A percentile compares a stretch with the other conserved stretches of the same genome.
Conservation (phyloP, 2,329 filamentous ascomycete genomes). For the Aspergillus sclerotialis region DNA sequence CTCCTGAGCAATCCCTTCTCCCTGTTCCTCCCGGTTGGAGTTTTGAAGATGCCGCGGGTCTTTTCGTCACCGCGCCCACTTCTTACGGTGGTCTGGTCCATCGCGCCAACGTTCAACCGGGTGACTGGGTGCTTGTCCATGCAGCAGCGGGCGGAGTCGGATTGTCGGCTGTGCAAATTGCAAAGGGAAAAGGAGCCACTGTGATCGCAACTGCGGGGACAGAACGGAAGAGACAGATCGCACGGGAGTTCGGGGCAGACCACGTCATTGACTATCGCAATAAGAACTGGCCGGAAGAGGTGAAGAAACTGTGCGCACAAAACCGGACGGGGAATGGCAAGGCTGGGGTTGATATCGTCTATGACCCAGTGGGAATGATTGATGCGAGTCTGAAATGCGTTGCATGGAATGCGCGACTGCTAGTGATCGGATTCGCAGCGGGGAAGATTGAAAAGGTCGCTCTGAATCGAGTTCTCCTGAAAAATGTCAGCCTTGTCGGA, state of each 20-base stretch:
- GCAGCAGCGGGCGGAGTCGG: constrained; percentile 90
- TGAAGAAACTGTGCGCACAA: constrained; percentile 58
- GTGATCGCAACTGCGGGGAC: constrained; percentile 91
- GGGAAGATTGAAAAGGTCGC: constrained; percentile 85
- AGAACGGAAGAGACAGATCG: constrained; percentile 70
- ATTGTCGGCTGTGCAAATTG: constrained; percentile 84
- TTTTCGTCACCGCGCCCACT: constrained; percentile 90
- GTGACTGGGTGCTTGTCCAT: constrained; percentile 84
- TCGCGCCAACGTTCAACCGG: constrained; percentile 67
- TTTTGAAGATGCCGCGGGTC: constrained; percentile 74
- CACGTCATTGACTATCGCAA: constrained; percentile 72
- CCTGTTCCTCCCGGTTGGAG: constrained; percentile 75
- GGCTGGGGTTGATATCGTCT: constrained; percentile 80
- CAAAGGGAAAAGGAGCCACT: constrained; percentile 82
- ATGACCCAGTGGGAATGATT: constrained; percentile 87
- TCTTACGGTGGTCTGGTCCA: constrained; percentile 77
- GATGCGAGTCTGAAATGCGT: constrained; percentile 84
- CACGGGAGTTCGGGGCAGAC: constrained; percentile 75
- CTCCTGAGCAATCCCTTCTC: constrained; percentile 59
- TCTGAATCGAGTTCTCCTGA: constrained; percentile 84
- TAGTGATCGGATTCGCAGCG: constrained; percentile 84
- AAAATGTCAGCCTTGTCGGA: constrained; percentile 86
- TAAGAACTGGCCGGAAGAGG: constrained; percentile 59
- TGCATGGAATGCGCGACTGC: constrained; percentile 82
- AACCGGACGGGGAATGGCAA: constrained; percentile 57